Conservation (phyloP, 2,329 filamentous ascomycete species). For the Alternaria burnsii region DNA sequence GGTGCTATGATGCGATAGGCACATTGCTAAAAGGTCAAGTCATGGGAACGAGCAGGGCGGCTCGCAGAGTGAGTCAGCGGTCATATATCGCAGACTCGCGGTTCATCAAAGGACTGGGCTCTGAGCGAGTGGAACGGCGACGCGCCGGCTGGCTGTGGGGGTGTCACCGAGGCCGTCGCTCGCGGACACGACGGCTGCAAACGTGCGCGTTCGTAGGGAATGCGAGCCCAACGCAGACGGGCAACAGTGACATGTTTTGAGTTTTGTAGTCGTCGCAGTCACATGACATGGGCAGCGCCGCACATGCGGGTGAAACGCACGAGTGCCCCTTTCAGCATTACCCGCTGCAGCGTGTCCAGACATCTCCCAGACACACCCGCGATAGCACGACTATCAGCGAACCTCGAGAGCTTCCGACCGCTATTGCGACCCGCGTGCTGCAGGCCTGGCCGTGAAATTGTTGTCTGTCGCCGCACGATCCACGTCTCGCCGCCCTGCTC, state of each 20-base stretch:
- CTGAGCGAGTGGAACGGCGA: conserved; percentile 18
- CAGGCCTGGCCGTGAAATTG: conserved; percentile 13
- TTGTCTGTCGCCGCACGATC: conserved; percentile 4
- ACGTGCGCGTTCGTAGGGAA: neutral
- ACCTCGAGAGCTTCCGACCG: neutral
- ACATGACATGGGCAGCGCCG: conserved; percentile 13
- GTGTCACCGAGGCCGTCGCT: conserved; percentile 5
- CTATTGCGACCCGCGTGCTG: conserved; percentile 2
- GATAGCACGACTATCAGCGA: conserved; percentile 6
- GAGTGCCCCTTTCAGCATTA: conserved; percentile 31
- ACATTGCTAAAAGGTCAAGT: conserved; percentile 10
- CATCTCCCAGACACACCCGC: conserved; percentile 17
- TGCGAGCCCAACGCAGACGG: conserved; percentile 2
- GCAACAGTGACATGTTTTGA: neutral
- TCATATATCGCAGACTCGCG: conserved; percentile 11
- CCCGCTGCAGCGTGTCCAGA: conserved; percentile 9
- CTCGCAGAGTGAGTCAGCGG: conserved; percentile 13
- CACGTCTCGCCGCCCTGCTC: conserved; percentile 12
- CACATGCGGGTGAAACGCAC: conserved; percentile 16
- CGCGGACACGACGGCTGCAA: neutral
- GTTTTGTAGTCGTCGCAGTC: conserved; percentile 2
- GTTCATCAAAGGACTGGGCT: conserved; percentile 5
- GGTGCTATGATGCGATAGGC: neutral
- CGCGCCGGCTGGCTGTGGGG: conserved; percentile 9
- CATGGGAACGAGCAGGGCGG: neutral